phyloP scores from a whole-genome alignment of 2,329 filamentous ascomycete genomes.

The Ceratocystis eucalypticola region DNA sequence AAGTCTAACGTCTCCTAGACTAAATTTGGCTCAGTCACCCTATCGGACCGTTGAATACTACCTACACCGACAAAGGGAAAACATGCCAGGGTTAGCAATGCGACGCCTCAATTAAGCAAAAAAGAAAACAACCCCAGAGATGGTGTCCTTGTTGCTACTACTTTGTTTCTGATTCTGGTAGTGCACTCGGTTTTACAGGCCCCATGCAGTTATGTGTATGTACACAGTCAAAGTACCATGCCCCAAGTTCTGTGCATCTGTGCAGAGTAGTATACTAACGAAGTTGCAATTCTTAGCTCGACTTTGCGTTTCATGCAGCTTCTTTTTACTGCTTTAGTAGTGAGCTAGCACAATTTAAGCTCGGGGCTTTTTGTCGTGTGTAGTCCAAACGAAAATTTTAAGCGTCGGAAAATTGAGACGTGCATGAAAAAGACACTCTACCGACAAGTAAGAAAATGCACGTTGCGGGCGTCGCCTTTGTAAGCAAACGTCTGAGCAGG shows the following conservation, averaged over 20 bases:
- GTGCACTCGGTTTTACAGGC: background rate
- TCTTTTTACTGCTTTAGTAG: background rate
- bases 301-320: background rate
- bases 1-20: background rate
- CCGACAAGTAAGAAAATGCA: background rate
- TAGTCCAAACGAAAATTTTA: background rate
- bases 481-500: background rate
- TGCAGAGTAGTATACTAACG: background rate
- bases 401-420: conserved; percentile 9
- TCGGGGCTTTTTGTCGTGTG: background rate
- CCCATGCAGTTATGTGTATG: background rate
- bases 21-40: background rate
- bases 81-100: background rate
- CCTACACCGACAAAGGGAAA: background rate
- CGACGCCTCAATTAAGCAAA: background rate
- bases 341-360: background rate
- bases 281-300: background rate
- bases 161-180: background rate
- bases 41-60: conserved; percentile 4
- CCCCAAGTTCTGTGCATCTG: background rate
- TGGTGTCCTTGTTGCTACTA: background rate
- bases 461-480: background rate
- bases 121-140: background rate
- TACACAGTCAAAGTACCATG: conserved; percentile 1
- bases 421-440: background rate